phyloP scores from a whole-genome alignment of 139 green algal genomes.

The Zygnema circumcarinatum region DNA sequence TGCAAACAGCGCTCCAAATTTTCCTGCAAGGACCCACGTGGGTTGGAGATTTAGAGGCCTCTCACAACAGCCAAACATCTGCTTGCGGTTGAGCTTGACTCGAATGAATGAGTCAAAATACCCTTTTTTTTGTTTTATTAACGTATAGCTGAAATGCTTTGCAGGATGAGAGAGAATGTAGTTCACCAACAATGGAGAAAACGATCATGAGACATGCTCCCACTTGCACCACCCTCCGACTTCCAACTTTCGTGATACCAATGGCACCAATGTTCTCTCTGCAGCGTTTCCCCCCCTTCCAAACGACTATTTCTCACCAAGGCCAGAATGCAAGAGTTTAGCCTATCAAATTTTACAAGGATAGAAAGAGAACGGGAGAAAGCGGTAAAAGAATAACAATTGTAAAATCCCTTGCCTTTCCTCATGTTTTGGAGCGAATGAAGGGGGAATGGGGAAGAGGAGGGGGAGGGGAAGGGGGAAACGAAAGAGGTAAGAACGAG shows the following conservation, averaged over 20 bases:
- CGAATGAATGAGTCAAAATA: too few species aligned
- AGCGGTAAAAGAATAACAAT: neutral
- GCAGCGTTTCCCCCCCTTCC: too few species aligned
- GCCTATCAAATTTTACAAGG: too few species aligned
- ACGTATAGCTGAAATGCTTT: too few species aligned
- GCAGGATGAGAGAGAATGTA: too few species aligned
- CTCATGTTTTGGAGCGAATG: neutral
- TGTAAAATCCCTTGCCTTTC: too few species aligned
- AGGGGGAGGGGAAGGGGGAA: neutral
- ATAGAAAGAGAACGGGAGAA: neutral
- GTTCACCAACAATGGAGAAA: conserved; percentile 68
- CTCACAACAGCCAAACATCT: too few species aligned
- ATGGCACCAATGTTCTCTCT: conserved; percentile 67
- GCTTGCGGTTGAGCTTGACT: too few species aligned
- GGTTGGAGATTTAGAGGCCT: conserved; percentile 12
- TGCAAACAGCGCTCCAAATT: conserved; percentile 78
- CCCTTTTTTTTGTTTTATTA: too few species aligned
- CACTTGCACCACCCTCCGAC: conserved; percentile 68
- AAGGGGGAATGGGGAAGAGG: neutral
- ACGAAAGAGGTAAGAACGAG: neutral
- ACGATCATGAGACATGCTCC: conserved; percentile 69
- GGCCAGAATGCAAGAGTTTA: too few species aligned
- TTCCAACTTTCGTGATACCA: conserved; percentile 71
- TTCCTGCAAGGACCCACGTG: conserved; percentile 65
- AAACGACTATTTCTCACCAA: too few species aligned